These are phyloP conservation scores for Colletotrichum incanum DNA, from an alignment of 2,329 filamentous ascomycete genomes.

Conservation along the genomic window DNA sequence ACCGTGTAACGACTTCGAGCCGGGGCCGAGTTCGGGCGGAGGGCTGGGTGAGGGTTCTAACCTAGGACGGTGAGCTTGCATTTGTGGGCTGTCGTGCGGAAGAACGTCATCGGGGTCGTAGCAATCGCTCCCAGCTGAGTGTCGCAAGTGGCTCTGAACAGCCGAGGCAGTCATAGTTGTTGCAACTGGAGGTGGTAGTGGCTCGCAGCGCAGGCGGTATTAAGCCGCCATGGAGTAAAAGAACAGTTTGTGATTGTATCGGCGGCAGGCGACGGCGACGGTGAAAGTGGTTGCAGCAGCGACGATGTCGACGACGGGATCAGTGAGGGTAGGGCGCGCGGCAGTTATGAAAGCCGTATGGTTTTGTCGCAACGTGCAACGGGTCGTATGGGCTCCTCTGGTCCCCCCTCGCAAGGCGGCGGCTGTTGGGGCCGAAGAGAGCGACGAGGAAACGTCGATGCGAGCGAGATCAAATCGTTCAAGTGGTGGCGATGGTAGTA, in stretches of 20 bases:
- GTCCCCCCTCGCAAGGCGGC: slow-evolving; percentile 23
- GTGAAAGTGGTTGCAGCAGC: not conserved
- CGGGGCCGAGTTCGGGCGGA: slow-evolving; percentile 55
- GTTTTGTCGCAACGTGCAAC: not conserved
- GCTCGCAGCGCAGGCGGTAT: slow-evolving; percentile 43
- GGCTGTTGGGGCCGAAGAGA: slow-evolving; percentile 35
- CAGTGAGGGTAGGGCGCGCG: not conserved
- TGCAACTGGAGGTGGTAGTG: slow-evolving; percentile 47
- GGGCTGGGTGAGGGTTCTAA: slow-evolving; percentile 62
- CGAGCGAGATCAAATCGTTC: slow-evolving; percentile 14
- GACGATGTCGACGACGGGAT: not conserved
- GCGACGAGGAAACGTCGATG: slow-evolving; percentile 19
- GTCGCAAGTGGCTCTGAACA: slow-evolving; percentile 53
- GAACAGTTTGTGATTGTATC: not conserved
- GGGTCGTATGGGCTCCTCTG: not conserved
- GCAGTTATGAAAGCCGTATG: not conserved
- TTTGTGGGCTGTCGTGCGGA: slow-evolving; percentile 58
- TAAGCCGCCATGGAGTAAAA: slow-evolving; percentile 52
- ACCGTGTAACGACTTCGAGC: slow-evolving; percentile 67
- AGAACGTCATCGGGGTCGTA: slow-evolving; percentile 63
- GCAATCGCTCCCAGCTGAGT: slow-evolving; percentile 51
- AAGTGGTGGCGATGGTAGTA: not conserved
- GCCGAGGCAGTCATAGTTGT: slow-evolving; percentile 60
- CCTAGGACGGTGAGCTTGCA: slow-evolving; percentile 45
- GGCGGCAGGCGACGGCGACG: slow-evolving; percentile 5